Base-by-base conservation (phyloP, 192 early-diverging fungal genomes). In the Entophlyctis luteolus region DNA sequence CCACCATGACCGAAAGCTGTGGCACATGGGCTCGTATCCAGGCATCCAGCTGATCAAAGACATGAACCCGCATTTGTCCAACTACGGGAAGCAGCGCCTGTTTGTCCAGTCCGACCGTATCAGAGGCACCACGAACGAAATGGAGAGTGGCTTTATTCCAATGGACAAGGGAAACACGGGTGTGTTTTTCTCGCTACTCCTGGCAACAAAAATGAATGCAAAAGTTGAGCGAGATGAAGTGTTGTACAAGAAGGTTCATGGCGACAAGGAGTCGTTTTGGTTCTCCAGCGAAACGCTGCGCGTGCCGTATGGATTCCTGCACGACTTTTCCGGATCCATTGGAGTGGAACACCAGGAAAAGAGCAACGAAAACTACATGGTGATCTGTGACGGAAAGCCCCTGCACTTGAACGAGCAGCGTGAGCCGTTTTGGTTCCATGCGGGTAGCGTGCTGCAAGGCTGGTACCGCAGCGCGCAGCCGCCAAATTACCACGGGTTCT, bases 191-290 rank as follows among this genome's bases (percentile, higher is more conserved):
- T 25, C 46, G 4, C 60, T 63, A 14, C 25, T 63, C 8, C 31
- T 63, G 42, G 60, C 60, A 16, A 10, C 23, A 4, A 63, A 32
- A 32, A 63, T 63, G 60, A 63, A 63, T 63, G n/a, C 46, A 10
- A 22, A 16, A 6, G 18, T 18, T 3, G 60, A 63, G 47, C 1
- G 47, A 3, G 29, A 52, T 20, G 18, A 8, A 34, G 54, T 55
- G 25, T 35, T 59, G 36, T 38, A 45, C 37, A 59, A 31, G 29
- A 12, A 42, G 5, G 47, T 45, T 3, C 32, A 59, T 25, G 58
- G 58, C n/a, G 88, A 89, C 72, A 89, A 89, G 65, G 88, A 89
- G 62, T 81, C 85, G 0, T 89, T 85, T 36, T 89, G 88, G 88
- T 72, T 79, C 23, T 86, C 85, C 1, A 80, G 72, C 35, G 88